Conservation (phyloP, 1,284 basidiomycete species). For the Puccinia hordei region DNA sequence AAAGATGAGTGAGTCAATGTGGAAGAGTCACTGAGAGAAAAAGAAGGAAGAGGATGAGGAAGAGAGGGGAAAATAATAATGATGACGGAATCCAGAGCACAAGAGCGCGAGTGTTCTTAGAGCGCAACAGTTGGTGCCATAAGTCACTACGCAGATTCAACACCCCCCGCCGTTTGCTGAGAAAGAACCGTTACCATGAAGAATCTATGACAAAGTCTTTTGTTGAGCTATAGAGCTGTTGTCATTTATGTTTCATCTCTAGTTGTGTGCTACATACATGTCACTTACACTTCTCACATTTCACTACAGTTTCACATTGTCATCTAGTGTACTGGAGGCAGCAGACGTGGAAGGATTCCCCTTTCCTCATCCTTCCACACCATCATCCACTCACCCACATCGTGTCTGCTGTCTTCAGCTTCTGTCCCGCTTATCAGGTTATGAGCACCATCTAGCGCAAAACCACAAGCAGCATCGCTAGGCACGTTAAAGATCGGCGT, state of each 20-base stretch:
- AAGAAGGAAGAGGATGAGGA: no score
- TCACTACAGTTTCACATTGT: not conserved
- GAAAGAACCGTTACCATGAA: no score
- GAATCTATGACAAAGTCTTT: no score
- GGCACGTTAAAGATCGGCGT: not conserved
- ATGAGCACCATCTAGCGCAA: conserved; percentile 1
- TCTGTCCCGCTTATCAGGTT: conserved; percentile 4
- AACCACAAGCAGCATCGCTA: not conserved
- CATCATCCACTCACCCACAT: conserved; percentile 6
- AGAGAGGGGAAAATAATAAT: no score
- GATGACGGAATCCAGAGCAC: no score
- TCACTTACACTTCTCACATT: conserved; percentile 3
- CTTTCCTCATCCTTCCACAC: conserved; percentile 12
- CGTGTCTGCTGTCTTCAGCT: conserved; percentile 3
- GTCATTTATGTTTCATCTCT: not conserved
- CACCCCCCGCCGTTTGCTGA: no score
- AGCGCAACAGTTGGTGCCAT: no score
- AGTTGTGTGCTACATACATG: not conserved
- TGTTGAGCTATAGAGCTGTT: not conserved
- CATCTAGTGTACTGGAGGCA: conserved; percentile 4
- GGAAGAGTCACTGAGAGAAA: no score
- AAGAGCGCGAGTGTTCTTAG: no score
- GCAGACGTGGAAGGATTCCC: conserved; percentile 22
- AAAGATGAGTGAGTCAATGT: no score
- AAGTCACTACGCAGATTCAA: no score